Base-by-base conservation (phyloP, 2,329 filamentous ascomycete species). In the Alternaria sp. region DNA sequence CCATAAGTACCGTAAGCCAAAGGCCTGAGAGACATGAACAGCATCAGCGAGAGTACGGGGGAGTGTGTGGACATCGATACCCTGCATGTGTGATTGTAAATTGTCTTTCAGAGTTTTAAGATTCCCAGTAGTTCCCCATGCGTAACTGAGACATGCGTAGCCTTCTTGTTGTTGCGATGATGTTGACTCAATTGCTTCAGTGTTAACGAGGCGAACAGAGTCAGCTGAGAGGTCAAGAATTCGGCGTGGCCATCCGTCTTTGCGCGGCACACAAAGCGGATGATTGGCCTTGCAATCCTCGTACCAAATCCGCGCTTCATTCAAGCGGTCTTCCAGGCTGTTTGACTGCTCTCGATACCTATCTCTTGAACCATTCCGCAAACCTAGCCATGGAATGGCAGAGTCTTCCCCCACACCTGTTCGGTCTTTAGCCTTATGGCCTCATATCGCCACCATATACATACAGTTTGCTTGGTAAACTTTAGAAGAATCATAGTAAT, bases 101-200 rank as follows among this genome's bases (percentile, higher is more conserved):
- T 45, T 54, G 16, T 27, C 11, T 36, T 11, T 46, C 14, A 34
- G 4, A 5, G 41, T 54, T 34, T 32, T 34, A 14, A 54, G 12
- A 6, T 36, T 38, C 5, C 41, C 41, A 7, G 20, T 32, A 16
- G 28, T 45, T 12, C 52, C 52, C 41, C 52, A 54, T 27, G 30
- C 52, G 30, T 54, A 54, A n/a, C 52, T 54, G 20, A 54, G 52
- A 45, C 52, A 54, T 20, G 52, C 52, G 6, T 54, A 46, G n/a
- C 41, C 52, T 45, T 45, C 41, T 30, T 38, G 41, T 6, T 2
- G 52, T n/a, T 36, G 41, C 28, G 18, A 1, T 11, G 20, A 22
- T 5, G 6, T 22, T 34, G 52, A 27, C 14, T 8, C 12, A 16
- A 54, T 45, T 14, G 40, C 45, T 32, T 38, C 40, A 20, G 40